phyloP scores from a whole-genome alignment of 2,329 filamentous ascomycete species.

The Parastagonospora nodorum region DNA sequence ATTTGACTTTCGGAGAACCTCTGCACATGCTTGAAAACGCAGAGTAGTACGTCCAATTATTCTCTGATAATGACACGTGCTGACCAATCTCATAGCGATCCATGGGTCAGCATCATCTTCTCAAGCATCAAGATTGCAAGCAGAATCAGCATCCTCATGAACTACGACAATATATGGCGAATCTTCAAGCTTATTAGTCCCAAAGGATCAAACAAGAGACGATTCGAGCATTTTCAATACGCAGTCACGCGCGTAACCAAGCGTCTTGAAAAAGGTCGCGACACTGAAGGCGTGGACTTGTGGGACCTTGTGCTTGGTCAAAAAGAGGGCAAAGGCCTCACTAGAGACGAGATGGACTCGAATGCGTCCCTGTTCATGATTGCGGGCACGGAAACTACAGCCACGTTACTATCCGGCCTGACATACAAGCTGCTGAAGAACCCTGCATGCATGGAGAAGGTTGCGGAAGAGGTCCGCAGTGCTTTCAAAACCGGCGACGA shows the following conservation, averaged over 20 bases:
- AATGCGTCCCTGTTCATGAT: slow-evolving; percentile 48
- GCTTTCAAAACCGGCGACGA: slow-evolving; percentile 33
- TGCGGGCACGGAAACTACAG: slow-evolving; percentile 54
- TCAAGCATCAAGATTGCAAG: slow-evolving; percentile 19
- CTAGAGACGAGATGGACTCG: slow-evolving; percentile 44
- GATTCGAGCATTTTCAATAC: slow-evolving; percentile 22
- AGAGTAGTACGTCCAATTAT: slow-evolving; percentile 6
- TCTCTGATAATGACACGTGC: not conserved
- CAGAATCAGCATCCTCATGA: slow-evolving; percentile 8
- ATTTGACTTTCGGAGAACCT: slow-evolving; percentile 40
- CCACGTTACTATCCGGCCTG: slow-evolving; percentile 47
- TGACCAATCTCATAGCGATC: slow-evolving; percentile 1
- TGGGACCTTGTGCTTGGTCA: slow-evolving; percentile 47
- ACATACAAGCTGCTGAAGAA: slow-evolving; percentile 44
- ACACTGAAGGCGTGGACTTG: slow-evolving; percentile 43
- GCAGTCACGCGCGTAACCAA: slow-evolving; percentile 32
- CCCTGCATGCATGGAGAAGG: slow-evolving; percentile 26
- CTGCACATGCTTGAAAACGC: slow-evolving; percentile 35
- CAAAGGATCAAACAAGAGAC: slow-evolving; percentile 14
- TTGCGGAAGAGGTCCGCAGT: slow-evolving; percentile 36
- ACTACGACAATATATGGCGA: slow-evolving; percentile 13
- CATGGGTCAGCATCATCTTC: slow-evolving; percentile 42
- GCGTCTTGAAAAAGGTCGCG: slow-evolving; percentile 32
- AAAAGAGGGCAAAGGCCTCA: slow-evolving; percentile 35
- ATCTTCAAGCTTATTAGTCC: slow-evolving; percentile 9